Evolutionary conservation across 306 rosid genomes (phyloP).

Genomic region (Delonix regia): DNA sequence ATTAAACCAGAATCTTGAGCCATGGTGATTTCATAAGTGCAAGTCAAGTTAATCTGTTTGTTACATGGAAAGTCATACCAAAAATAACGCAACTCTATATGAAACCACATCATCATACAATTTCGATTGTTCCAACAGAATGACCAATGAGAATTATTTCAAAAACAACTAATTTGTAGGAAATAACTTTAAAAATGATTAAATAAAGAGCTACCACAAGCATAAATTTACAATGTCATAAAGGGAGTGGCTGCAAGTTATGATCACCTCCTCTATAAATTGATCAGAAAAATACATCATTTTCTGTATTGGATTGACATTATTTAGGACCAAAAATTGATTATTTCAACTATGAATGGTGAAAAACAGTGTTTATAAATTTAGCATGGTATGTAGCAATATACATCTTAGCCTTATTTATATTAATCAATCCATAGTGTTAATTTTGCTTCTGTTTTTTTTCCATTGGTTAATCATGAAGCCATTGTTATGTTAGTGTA

Average conservation of each 20-base stretch:
- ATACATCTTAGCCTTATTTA: too few species aligned
- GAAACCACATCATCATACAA: not conserved
- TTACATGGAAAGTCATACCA: not conserved
- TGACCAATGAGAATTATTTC: not conserved
- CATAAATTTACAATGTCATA: conserved; percentile 9
- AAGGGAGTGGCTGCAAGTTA: conserved; percentile 29
- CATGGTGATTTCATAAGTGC: not conserved
- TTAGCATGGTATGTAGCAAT: conserved; percentile 32
- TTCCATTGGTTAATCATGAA: too few species aligned
- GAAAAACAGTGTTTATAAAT: conserved; percentile 14
- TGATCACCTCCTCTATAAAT: conserved; percentile 34
- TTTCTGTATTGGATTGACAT: conserved; percentile 37
- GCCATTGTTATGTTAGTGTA: too few species aligned
- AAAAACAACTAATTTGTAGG: too few species aligned
- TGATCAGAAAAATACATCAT: not conserved
- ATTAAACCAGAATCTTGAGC: not conserved
- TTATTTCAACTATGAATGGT: conserved; percentile 24
- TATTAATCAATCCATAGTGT: too few species aligned
- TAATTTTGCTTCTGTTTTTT: too few species aligned
- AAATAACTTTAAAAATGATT: too few species aligned
- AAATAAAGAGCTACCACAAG: not conserved
- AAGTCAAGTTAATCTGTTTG: not conserved
- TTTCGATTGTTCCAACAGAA: not conserved
- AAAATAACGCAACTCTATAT: not conserved
- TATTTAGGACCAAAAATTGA: conserved; percentile 40